Evolutionary conservation across 495 filamentous ascomycete species (phyloP), one percentile per base, ranked within the genome.

Genomic region (Pseudevernia furfuracea): DNA sequence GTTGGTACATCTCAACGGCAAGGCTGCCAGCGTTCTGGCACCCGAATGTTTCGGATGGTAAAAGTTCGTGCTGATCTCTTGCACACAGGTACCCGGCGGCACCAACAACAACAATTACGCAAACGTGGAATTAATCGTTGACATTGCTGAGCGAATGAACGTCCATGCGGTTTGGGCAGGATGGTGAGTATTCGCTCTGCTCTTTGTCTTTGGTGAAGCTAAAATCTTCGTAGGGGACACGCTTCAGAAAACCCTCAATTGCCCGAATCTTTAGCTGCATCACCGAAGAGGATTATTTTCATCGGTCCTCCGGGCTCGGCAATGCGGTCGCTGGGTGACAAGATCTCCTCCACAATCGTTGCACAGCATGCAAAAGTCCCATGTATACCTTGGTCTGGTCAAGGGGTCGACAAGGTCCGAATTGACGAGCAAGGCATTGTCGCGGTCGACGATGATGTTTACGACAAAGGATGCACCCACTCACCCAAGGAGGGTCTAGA

Each of bases 61-160:
- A 32, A 46, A 48, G 25, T 15, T 23, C 41, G 19, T 38, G 57
- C 44, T 57, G 39, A 49, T 38, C 36, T 15, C 14, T 32, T 49
- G 60, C 23, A 64, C 58, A 64, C 68, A 84, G 80, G 86, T 91
- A 58, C 94, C 94, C n/a, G 94, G 94, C 70, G 94, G 94, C 71
- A 99, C 95, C 55, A 99, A 99, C 79, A 99, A 99, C 82, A 97
- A 99, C 85, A 99, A 99, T 79, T 99, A 99, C 75, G 94, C 94
- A 74, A 99, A 99, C 78, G 94, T 99, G 56, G 94, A 99, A 80
- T 81, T 99, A 70, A 97, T 99, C 75, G 94, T 99, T 64, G 94
- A 99, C 80, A 85, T 99, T 73, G 94, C 94, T n/a, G 94, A 99
- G 80, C 90, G 94, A 41, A 97, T 96, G 91, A 85, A 89, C 66